Conservation (phyloP, 2,329 filamentous ascomycete genomes). For the Ophiognomonia clavigignenti-juglandacearum region DNA sequence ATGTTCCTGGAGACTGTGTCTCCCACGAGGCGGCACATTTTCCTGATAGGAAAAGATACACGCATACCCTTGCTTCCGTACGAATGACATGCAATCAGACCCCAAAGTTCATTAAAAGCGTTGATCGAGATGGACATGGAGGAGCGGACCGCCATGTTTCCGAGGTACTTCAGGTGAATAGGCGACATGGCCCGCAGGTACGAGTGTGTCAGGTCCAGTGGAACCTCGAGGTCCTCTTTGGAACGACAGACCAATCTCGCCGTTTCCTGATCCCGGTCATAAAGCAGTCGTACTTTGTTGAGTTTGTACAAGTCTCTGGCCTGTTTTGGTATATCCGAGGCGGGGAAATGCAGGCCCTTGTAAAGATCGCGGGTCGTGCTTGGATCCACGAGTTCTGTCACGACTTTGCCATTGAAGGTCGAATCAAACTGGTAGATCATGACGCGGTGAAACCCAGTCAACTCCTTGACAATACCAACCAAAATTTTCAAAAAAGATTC, state of each 20-base stretch:
- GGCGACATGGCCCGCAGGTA: constrained; percentile 88
- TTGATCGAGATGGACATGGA: constrained; percentile 95
- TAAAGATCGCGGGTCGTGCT: constrained; percentile 76
- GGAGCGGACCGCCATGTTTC: constrained; percentile 85
- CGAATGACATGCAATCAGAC: constrained; percentile 78
- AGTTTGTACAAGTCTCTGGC: constrained; percentile 84
- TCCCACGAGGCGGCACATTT: constrained; percentile 85
- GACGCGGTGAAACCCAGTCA: constrained; percentile 86
- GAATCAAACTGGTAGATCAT: constrained; percentile 92
- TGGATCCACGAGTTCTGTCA: constrained; percentile 81
- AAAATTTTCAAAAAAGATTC: constrained; percentile 74
- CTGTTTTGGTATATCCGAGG: constrained; percentile 80
- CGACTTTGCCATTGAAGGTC: constrained; percentile 77
- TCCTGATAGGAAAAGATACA: constrained; percentile 86
- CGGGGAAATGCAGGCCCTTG: constrained; percentile 83
- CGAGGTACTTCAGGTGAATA: constrained; percentile 81
- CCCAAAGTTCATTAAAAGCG: constrained; percentile 81
- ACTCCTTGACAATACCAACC: constrained; percentile 80
- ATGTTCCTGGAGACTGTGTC: constrained; percentile 85
- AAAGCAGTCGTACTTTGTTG: constrained; percentile 83
- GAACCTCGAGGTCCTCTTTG: constrained; percentile 65
- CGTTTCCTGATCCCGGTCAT: constrained; percentile 76
- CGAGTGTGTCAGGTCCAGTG: constrained; percentile 77
- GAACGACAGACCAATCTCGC: constrained; percentile 77
- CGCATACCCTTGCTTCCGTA: constrained; percentile 77